phyloP scores from a whole-genome alignment of 2,329 filamentous ascomycete genomes.

The Penicillium sp. region DNA sequence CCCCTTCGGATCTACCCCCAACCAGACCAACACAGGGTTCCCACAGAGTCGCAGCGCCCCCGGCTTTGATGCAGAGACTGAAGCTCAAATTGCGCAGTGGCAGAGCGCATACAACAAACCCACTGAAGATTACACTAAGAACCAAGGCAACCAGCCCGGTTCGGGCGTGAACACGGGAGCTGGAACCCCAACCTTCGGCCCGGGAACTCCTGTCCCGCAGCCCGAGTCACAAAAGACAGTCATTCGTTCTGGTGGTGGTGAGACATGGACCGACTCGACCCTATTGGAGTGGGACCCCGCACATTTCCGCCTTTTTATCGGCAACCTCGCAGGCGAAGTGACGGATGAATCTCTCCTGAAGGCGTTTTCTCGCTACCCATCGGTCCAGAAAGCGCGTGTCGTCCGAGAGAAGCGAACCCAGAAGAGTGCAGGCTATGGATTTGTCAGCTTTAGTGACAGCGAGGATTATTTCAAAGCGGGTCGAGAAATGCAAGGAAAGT shows the following conservation, averaged over 20 bases:
- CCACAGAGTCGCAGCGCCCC: conserved; percentile 35
- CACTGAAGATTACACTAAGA: conserved; percentile 19
- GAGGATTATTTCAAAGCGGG: conserved; percentile 96
- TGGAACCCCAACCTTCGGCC: conserved; percentile 31
- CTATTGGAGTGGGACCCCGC: conserved; percentile 94
- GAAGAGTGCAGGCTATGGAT: conserved; percentile 94
- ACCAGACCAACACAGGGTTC: conserved; percentile 32
- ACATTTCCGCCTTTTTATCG: conserved; percentile 92
- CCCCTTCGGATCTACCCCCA: conserved; percentile 63
- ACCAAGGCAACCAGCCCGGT: conserved; percentile 33
- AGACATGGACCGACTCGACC: conserved; percentile 84
- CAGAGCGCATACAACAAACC: conserved; percentile 75
- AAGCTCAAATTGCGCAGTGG: conserved; percentile 92
- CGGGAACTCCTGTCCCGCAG: conserved; percentile 47
- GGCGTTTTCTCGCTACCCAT: conserved; percentile 84
- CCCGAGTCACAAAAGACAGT: conserved; percentile 72
- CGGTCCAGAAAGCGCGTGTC: conserved; percentile 87
- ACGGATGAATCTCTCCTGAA: conserved; percentile 95
- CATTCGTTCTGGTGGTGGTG: conserved; percentile 80
- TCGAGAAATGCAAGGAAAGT: conserved; percentile 98
- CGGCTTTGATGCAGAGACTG: conserved; percentile 70
- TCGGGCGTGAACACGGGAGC: conserved; percentile 36
- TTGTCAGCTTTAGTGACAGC: conserved; percentile 91
- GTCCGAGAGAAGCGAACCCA: conserved; percentile 93
- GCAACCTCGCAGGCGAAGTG: conserved; percentile 94